A percentile compares a stretch with the other conserved stretches of the same genome.
These are phyloP conservation scores for Kuraishia piskuri DNA, from an alignment of 805 yeast genomes.

Conservation along the genomic window DNA sequence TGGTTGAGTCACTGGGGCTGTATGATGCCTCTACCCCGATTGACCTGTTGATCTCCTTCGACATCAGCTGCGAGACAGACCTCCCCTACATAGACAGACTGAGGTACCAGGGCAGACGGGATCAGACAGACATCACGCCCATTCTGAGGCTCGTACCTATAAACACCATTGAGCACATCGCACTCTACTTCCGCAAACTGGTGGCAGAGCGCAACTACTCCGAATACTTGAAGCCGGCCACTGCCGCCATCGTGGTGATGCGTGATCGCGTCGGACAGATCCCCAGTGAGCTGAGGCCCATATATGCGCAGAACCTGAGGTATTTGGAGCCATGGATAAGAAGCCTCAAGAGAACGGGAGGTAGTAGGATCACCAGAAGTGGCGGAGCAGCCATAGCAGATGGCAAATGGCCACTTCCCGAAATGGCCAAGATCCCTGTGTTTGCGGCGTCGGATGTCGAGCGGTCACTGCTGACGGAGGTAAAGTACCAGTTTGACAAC, in stretches of 20 bases:
- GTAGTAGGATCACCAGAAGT: slow-evolving; percentile 8
- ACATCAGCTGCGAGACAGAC: slow-evolving; percentile 19
- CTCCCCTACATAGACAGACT: slow-evolving; percentile 5
- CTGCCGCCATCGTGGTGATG: slow-evolving; percentile 76
- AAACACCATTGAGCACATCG: slow-evolving; percentile 79
- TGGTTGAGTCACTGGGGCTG: neutral
- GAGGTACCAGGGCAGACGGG: neutral
- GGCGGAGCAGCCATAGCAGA: slow-evolving; percentile 1
- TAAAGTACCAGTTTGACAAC: slow-evolving; percentile 51
- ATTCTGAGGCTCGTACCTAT: slow-evolving; percentile 65
- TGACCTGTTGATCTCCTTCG: slow-evolving; percentile 22
- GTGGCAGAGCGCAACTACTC: slow-evolving; percentile 23
- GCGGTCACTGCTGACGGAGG: slow-evolving; percentile 65
- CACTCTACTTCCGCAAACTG: slow-evolving; percentile 33
- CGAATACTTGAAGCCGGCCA: slow-evolving; percentile 52
- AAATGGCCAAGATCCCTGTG: slow-evolving; percentile 51
- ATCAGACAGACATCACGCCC: slow-evolving; percentile 29
- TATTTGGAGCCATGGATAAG: slow-evolving; percentile 58
- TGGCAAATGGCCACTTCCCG: slow-evolving; percentile 72
- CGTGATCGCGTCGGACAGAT: slow-evolving; percentile 76
- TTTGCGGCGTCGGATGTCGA: slow-evolving; percentile 74
- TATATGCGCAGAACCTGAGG: slow-evolving; percentile 56
- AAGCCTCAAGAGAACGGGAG: slow-evolving; percentile 18
- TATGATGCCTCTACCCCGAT: slow-evolving; percentile 10
- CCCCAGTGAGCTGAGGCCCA: slow-evolving; percentile 73